Evolutionary conservation across 176 grass and related monocot species (phyloP).

Genomic region (Chrysopogon serrulatus): DNA sequence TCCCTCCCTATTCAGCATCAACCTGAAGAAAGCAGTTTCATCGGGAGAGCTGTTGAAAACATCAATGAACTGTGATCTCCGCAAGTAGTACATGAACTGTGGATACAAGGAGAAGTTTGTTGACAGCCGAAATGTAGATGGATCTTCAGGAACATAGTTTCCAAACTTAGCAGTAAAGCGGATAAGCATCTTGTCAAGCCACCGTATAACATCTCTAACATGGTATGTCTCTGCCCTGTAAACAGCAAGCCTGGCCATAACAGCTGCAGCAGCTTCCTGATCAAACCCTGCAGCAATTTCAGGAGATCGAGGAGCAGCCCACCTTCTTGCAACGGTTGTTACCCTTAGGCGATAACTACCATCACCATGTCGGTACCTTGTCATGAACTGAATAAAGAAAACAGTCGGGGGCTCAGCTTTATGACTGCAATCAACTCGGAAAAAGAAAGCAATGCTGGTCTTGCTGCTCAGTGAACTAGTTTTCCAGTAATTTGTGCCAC

Average conservation of each 20-base stretch:
- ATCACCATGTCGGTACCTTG: constrained; percentile 74
- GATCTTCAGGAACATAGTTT: constrained; percentile 91
- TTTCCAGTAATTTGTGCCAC: constrained; percentile 84
- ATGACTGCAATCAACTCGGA: constrained; percentile 57
- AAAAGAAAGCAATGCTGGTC: constrained; percentile 91
- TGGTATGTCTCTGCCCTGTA: constrained; percentile 84
- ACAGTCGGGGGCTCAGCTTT: constrained; percentile 76
- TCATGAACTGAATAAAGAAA: constrained; percentile 98
- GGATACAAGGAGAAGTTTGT: constrained; percentile 92
- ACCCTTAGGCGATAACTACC: constrained; percentile 79
- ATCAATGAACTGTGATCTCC: constrained; percentile 98
- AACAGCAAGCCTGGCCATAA: constrained; percentile 88
- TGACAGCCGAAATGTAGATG: constrained; percentile 87
- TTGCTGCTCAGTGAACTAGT: constrained; percentile 72
- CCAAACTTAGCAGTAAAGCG: constrained; percentile 97
- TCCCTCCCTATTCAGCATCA: constrained; percentile 97
- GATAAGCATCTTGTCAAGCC: constrained; percentile 99
- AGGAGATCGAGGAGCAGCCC: constrained; percentile 68
- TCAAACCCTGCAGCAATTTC: constrained; percentile 87
- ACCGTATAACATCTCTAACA: constrained; percentile 87
- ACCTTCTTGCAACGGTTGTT: constrained; percentile 92
- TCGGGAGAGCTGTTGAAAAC: constrained; percentile 95
- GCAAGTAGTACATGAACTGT: constrained; percentile 93
- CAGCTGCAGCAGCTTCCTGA: constrained; percentile 90
- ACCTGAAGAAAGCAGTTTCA: constrained; percentile 89